Conservation (phyloP, 805 yeast species). For the Spathaspora arborariae region DNA sequence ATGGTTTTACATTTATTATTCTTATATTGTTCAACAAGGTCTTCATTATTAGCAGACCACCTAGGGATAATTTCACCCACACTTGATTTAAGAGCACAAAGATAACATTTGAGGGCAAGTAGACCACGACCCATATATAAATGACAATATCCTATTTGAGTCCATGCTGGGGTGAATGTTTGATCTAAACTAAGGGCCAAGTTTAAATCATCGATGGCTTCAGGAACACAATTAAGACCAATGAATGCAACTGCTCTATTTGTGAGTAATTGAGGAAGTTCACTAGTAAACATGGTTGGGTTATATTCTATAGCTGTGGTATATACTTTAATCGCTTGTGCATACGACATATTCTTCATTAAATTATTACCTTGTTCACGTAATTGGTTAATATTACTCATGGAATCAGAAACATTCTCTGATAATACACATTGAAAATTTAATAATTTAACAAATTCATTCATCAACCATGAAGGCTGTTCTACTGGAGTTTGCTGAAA, state of each 20-base stretch:
- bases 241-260: constrained; percentile 41
- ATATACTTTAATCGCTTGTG: constrained; percentile 37
- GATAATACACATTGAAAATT: background rate
- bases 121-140: constrained; percentile 36
- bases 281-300: constrained; percentile 9
- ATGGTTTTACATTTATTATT: constrained; percentile 18
- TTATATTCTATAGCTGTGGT: constrained; percentile 32
- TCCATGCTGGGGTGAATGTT: constrained; percentile 40
- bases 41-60: constrained; percentile 13
- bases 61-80: constrained; percentile 31
- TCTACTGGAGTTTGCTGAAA: background rate
- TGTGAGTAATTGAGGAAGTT: constrained; percentile 30
- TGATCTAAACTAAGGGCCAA: constrained; percentile 27
- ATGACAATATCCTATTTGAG: constrained; percentile 41
- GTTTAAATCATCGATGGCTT: constrained; percentile 35
- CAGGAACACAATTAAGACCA: constrained; percentile 37
- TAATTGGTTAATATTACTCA: constrained; percentile 13
- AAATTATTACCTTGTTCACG: constrained; percentile 40
- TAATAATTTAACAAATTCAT: background rate
- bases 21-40: constrained; percentile 16
- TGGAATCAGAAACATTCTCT: background rate
- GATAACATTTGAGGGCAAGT: constrained; percentile 30
- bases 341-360: constrained; percentile 32
- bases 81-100: constrained; percentile 24
- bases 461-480: background rate